Base-by-base conservation (phyloP, 192 early-diverging fungal genomes). In the Coemansia sp. region DNA sequence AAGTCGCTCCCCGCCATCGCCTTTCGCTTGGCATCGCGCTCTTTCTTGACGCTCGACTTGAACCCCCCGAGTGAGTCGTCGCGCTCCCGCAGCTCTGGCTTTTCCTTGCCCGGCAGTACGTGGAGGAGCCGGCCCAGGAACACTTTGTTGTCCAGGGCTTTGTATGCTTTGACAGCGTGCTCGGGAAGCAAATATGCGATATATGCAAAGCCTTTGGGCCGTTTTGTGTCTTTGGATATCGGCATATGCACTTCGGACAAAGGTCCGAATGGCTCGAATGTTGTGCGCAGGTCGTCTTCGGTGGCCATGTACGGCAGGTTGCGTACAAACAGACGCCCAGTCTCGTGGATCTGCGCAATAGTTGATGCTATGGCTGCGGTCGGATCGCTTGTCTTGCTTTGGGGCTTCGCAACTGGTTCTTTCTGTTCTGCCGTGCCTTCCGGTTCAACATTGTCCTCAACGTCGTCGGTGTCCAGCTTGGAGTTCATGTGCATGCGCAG, bases 171-270 rank as follows among this genome's bases (percentile, higher is more conserved):
- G 66, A 96, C 85, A 4, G 94, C 97, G 72, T 99, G 92, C 71
- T 96, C 94, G 13, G 97, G 95, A 48, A 97, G 52, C 52, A 95
- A 79, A 61, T 83, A 99, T 22, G 94, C 81, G 26, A 97, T 80
- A 62, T 97, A 97, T 1, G 93, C 95, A 61, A 90, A 95, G 6
- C 97, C 97, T 74, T 94, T 94, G 65, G 94, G 88, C 63, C 91
- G 87, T 69, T 96, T 95, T 51, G 95, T 94, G 61, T 93, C 90
- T 68, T 88, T 91, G 51, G 89, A 87, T 54, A 99, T 92, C 16
- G 97, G 95, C 78, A 99, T 90, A 77, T 99, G 95, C 41, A 94
- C 86, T 71, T 97, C 97, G 0, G 93, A 89, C 3, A 99, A 75
- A 1, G 93, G 92, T 5, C 97, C 97, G 81, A 90, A 97, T 62